These are phyloP conservation scores for Mycena rebaudengoi DNA, from an alignment of 768 basidiomycete species.

Conservation along the genomic window DNA sequence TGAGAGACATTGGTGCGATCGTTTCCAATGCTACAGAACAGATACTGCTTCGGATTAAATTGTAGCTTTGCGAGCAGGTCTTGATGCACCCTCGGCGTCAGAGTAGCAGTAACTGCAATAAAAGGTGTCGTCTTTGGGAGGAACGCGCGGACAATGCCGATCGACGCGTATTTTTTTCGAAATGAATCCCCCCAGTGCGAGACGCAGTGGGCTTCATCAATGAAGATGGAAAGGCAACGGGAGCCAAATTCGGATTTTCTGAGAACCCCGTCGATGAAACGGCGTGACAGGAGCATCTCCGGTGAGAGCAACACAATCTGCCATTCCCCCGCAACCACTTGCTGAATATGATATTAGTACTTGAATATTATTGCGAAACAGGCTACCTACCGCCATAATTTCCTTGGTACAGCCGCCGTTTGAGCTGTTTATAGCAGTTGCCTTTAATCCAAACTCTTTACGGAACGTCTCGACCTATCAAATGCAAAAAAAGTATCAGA, in stretches of 20 bases:
- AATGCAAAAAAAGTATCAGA: not conserved
- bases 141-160: constrained; percentile 39
- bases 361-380: too few species aligned
- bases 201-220: constrained; percentile 45
- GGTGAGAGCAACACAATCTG: constrained; percentile 4
- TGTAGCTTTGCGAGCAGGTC: constrained; percentile 40
- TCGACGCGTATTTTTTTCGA: constrained; percentile 38
- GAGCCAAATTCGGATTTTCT: not conserved
- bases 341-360: not conserved
- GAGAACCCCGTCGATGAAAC: not conserved
- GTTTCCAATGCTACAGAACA: constrained; percentile 38
- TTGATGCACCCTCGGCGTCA: constrained; percentile 32
- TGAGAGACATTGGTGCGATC: constrained; percentile 43
- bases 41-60: constrained; percentile 26
- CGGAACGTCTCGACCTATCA: too few species aligned
- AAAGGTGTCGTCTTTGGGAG: constrained; percentile 38
- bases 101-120: constrained; percentile 43
- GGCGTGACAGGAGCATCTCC: constrained; percentile 3
- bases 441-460: too few species aligned
- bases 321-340: constrained; percentile 3
- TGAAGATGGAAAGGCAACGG: not conserved
- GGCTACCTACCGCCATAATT: too few species aligned
- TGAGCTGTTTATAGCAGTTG: too few species aligned
- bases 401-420: too few species aligned
- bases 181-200: constrained; percentile 47